These are phyloP conservation scores for Lagenidium sp. DNA, from an alignment of 352 stramenopile genomes.

Conservation along the genomic window DNA sequence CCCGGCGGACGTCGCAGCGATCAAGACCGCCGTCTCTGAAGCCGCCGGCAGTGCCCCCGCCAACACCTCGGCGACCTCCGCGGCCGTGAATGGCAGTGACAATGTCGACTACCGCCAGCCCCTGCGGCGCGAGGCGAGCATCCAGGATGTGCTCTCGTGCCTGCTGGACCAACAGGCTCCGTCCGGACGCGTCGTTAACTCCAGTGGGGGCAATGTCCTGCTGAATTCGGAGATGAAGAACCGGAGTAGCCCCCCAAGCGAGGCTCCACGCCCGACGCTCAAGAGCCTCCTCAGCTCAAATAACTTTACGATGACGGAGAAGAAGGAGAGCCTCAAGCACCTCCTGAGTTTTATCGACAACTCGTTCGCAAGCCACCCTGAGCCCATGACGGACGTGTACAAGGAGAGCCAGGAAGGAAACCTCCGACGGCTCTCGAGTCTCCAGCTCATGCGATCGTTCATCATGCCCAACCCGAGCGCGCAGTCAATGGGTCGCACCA, in stretches of 20 bases:
- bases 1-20: slow-evolving; percentile 2
- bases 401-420: slow-evolving; percentile 67
- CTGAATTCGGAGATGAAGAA: slow-evolving; percentile 47
- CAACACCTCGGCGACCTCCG: background rate
- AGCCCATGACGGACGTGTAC: slow-evolving; percentile 75
- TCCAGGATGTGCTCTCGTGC: slow-evolving; percentile 70
- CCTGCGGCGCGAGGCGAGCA: slow-evolving; percentile 61
- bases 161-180: slow-evolving; percentile 62
- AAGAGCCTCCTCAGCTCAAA: slow-evolving; percentile 80
- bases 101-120: slow-evolving; percentile 37
- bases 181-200: slow-evolving; percentile 33
- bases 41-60: slow-evolving; percentile 1
- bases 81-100: background rate
- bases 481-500: slow-evolving; percentile 58
- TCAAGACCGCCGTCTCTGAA: slow-evolving; percentile 7
- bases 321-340: slow-evolving; percentile 79
- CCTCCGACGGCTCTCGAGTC: slow-evolving; percentile 60
- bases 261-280: slow-evolving; percentile 34
- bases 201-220: slow-evolving; percentile 41
- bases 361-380: slow-evolving; percentile 64
- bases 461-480: slow-evolving; percentile 25
- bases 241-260: slow-evolving; percentile 1
- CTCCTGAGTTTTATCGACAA: slow-evolving; percentile 81
- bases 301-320: slow-evolving; percentile 77
- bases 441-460: slow-evolving; percentile 78